phyloP scores from a whole-genome alignment of 208 protist genomes.

The Trypanosoma melophagium region DNA sequence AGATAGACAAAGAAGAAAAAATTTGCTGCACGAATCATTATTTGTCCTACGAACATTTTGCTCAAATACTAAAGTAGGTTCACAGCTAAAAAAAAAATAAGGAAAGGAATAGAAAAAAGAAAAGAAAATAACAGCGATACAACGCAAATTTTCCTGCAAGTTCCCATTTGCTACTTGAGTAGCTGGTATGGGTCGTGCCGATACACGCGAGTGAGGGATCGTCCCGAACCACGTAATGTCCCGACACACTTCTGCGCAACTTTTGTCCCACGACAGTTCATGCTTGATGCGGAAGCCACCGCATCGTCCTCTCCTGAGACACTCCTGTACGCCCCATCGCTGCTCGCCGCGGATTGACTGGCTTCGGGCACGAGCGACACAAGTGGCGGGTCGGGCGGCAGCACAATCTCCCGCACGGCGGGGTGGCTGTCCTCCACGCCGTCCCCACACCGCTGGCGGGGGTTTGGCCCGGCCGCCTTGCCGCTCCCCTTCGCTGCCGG shows the following conservation, averaged over 20 bases:
- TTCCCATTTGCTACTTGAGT: no score
- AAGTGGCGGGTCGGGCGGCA: background rate
- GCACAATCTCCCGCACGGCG: background rate
- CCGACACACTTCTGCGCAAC: background rate
- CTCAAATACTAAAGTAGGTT: no score
- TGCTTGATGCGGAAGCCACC: background rate
- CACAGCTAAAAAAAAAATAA: no score
- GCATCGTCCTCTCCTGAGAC: background rate
- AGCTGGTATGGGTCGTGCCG: conserved; percentile 16
- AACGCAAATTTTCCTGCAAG: no score
- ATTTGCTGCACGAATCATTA: no score
- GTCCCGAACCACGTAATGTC: background rate
- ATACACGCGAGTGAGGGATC: background rate
- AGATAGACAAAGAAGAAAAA: no score
- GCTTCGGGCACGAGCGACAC: background rate
- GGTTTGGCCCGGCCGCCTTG: background rate
- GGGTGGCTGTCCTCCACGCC: no score
- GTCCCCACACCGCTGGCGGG: background rate
- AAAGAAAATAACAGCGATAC: no score
- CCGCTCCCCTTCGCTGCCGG: background rate
- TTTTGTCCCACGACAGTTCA: background rate
- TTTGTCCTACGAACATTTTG: no score
- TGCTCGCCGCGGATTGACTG: background rate
- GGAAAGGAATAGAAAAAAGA: no score
- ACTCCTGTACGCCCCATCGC: conserved; percentile 1